Percentiles rank a stretch among this genome's conserved stretches.
Conservation (phyloP, 768 basidiomycete genomes). For the Pulveroboletus frians region DNA sequence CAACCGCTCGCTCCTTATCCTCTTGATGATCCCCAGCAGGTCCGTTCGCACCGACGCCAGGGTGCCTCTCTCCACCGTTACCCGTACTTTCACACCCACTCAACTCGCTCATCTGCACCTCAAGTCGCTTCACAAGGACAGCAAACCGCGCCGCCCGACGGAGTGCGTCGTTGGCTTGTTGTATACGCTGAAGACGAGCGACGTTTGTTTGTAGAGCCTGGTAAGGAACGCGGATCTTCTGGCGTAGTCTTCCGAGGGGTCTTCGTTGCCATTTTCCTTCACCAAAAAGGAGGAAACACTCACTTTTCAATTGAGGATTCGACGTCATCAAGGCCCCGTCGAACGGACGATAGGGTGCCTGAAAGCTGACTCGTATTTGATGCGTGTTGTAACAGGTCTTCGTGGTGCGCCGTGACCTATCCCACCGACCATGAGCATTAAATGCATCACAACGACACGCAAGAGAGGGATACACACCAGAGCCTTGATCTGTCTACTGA, state of each 20-base stretch:
- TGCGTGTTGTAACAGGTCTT: slow-evolving; percentile 77
- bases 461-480: slow-evolving; percentile 47
- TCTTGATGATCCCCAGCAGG: slow-evolving; percentile 47
- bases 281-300: slow-evolving; percentile 11
- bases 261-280: background rate
- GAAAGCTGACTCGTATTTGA: slow-evolving; percentile 67
- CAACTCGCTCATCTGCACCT: slow-evolving; percentile 80
- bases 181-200: slow-evolving; percentile 67
- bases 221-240: slow-evolving; percentile 84
- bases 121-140: slow-evolving; percentile 73
- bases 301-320: slow-evolving; percentile 76
- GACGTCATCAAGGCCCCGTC: slow-evolving; percentile 66
- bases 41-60: background rate
- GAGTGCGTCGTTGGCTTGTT: slow-evolving; percentile 79
- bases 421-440: background rate
- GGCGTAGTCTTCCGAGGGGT: slow-evolving; percentile 55
- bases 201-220: slow-evolving; percentile 69
- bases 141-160: slow-evolving; percentile 83
- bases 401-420: slow-evolving; percentile 80
- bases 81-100: slow-evolving; percentile 2
- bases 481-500: slow-evolving; percentile 82
- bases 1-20: slow-evolving; percentile 80
- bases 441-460: no score
- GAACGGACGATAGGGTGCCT: slow-evolving; percentile 61
- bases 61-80: background rate